A percentile compares a stretch with the other conserved stretches of the same genome.
phyloP scores from a whole-genome alignment of 75 land plant genomes.

The Selaginella moellendorffii region DNA sequence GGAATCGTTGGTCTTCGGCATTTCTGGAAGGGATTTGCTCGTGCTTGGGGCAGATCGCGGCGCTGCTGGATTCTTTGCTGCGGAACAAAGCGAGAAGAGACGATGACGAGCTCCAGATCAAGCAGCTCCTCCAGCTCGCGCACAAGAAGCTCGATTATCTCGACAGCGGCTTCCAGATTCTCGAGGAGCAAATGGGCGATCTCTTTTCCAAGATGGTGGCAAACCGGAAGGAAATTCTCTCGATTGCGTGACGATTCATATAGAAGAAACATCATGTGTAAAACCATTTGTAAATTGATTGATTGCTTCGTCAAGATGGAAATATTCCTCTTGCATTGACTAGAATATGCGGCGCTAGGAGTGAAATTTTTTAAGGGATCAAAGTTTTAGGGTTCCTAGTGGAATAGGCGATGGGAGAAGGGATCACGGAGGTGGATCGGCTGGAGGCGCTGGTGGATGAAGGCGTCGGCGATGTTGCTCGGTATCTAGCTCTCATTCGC shows the following conservation, averaged over 20 bases:
- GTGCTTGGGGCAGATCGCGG: not conserved
- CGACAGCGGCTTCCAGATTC: not conserved
- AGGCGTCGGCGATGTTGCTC: conserved; percentile 56
- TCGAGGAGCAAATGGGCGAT: not conserved
- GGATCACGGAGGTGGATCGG: conserved; percentile 35
- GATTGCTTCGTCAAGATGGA: too few relatives aligned
- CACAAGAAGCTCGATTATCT: not conserved
- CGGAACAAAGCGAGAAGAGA: too few relatives aligned
- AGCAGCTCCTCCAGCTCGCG: not conserved
- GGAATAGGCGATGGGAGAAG: too few relatives aligned
- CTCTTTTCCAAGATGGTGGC: not conserved
- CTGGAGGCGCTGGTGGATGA: conserved; percentile 76
- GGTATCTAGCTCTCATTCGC: conserved; percentile 51
- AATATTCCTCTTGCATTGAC: too few relatives aligned
- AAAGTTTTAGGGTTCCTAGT: too few relatives aligned
- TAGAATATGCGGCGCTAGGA: too few relatives aligned
- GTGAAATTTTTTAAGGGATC: too few relatives aligned
- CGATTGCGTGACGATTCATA: not conserved
- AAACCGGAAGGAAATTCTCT: not conserved
- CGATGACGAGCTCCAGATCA: not conserved
- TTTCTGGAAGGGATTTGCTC: not conserved
- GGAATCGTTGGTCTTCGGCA: not conserved
- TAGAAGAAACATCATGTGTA: not conserved
- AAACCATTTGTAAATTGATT: too few relatives aligned
- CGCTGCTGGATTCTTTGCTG: not conserved